Conservation (phyloP, 352 stramenopile species). For the Lagenidium giganteum region DNA sequence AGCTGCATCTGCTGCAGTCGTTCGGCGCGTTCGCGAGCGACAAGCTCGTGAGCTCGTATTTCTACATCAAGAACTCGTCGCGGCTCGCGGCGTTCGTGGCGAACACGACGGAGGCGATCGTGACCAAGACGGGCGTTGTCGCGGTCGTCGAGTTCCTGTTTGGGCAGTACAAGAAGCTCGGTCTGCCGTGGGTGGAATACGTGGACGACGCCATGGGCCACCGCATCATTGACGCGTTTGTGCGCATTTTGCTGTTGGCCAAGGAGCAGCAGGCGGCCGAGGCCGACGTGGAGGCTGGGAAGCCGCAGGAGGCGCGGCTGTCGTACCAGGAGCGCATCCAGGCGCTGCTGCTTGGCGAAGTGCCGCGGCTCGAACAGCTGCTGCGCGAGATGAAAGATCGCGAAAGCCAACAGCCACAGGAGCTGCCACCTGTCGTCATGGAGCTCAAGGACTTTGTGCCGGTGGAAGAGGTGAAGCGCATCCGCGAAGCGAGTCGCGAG, state of each 20-base stretch:
- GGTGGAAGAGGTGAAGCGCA: conserved; percentile 32
- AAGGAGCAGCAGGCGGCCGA: conserved; percentile 14
- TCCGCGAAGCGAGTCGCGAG: conserved; percentile 35
- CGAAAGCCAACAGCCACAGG: conserved; percentile 8
- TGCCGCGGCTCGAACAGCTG: conserved; percentile 14
- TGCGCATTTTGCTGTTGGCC: conserved; percentile 39
- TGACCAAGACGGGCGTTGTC: conserved; percentile 20
- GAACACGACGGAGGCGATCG: conserved; percentile 33
- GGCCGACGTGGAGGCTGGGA: conserved; percentile 20
- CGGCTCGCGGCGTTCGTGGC: conserved; percentile 28
- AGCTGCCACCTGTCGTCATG: conserved; percentile 26
- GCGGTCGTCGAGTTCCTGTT: conserved; percentile 32
- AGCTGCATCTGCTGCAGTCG: conserved; percentile 39
- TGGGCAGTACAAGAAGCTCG: conserved; percentile 35
- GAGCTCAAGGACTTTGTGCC: conserved; percentile 59
- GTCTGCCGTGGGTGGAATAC: conserved; percentile 30
- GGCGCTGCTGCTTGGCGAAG: conserved; percentile 17
- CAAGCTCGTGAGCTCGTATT: conserved; percentile 28
- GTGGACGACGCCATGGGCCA: conserved; percentile 48
- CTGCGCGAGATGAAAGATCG: conserved; percentile 16
- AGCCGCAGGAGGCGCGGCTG: conserved; percentile 6
- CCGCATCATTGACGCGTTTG: conserved; percentile 41
- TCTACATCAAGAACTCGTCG: conserved; percentile 32
- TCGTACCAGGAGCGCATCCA: conserved; percentile 41
- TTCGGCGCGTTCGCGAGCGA: conserved; percentile 27